Conservation (phyloP, 2,329 filamentous ascomycete species). For the Talaromyces verruculosus region DNA sequence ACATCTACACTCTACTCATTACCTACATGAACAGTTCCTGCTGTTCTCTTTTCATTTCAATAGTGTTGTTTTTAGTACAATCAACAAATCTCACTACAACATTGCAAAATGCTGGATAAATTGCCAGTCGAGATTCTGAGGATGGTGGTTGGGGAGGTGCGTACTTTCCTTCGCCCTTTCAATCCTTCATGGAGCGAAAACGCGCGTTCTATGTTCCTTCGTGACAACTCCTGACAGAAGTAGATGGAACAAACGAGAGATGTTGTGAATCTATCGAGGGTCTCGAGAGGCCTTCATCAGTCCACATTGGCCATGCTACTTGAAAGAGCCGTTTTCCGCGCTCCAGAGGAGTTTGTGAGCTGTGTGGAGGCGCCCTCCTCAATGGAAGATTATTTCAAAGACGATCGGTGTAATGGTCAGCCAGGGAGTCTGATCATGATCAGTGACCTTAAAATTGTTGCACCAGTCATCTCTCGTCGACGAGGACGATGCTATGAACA, state of each 20-base stretch:
- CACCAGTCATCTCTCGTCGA: not conserved
- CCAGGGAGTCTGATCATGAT: not conserved
- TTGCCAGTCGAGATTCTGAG: not conserved
- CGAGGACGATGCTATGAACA: not conserved
- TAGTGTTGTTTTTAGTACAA: not conserved
- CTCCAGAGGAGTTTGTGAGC: not conserved
- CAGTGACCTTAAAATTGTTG: not conserved
- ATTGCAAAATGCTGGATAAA: not conserved
- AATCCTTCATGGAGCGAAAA: not conserved
- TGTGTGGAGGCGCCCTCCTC: not conserved
- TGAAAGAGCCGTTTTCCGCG: not conserved
- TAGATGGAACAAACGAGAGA: not conserved
- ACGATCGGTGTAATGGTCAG: not conserved
- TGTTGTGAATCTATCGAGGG: not conserved
- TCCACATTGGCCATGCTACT: not conserved
- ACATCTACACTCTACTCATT: not conserved
- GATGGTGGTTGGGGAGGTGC: not conserved
- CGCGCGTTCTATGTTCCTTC: not conserved
- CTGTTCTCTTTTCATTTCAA: too few species aligned
- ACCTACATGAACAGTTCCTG: too few species aligned
- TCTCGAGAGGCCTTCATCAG: not conserved
- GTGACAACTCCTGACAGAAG: not conserved
- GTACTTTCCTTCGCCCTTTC: not conserved
- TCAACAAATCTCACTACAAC: not conserved
- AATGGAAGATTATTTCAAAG: not conserved